Percentiles rank a stretch among this genome's conserved stretches.
Conservation (phyloP, 306 rosid species). For the Prunus kanzakura region DNA sequence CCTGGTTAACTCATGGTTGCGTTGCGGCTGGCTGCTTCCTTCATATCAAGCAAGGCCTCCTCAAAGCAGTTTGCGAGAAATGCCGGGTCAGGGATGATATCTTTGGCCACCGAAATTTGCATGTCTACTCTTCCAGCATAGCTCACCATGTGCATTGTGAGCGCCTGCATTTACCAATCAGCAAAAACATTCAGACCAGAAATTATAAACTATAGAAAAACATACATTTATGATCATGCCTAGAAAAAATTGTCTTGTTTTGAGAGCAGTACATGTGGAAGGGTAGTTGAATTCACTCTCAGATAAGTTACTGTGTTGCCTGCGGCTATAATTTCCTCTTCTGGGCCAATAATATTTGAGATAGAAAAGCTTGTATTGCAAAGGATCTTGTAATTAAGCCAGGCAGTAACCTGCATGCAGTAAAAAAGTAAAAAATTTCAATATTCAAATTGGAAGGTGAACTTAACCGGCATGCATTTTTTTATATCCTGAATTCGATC, state of each 20-base stretch:
- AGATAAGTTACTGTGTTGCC: slow-evolving; percentile 69
- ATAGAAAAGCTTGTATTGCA: slow-evolving; percentile 74
- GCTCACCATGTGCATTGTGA: slow-evolving; percentile 81
- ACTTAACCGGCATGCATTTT: neutral
- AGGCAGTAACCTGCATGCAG: slow-evolving; percentile 52
- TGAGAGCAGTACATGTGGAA: slow-evolving; percentile 58
- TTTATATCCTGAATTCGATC: too few relatives aligned
- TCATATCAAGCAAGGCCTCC: slow-evolving; percentile 79
- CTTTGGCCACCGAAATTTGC: slow-evolving; percentile 90
- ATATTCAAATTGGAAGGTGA: neutral
- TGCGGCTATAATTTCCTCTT: slow-evolving; percentile 58
- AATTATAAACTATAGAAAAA: neutral
- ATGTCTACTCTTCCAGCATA: slow-evolving; percentile 84
- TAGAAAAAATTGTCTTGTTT: neutral
- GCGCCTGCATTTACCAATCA: slow-evolving; percentile 55
- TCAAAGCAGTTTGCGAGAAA: slow-evolving; percentile 84
- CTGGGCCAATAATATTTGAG: slow-evolving; percentile 86
- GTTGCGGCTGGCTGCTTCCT: slow-evolving; percentile 32
- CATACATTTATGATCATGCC: neutral
- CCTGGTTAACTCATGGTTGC: neutral
- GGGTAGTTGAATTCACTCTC: slow-evolving; percentile 62
- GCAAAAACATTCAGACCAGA: neutral
- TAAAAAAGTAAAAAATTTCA: neutral
- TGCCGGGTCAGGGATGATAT: slow-evolving; percentile 76
- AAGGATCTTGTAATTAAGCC: slow-evolving; percentile 63